Base-by-base conservation (phyloP, 768 basidiomycete species). In the Suillus hirtellus region DNA sequence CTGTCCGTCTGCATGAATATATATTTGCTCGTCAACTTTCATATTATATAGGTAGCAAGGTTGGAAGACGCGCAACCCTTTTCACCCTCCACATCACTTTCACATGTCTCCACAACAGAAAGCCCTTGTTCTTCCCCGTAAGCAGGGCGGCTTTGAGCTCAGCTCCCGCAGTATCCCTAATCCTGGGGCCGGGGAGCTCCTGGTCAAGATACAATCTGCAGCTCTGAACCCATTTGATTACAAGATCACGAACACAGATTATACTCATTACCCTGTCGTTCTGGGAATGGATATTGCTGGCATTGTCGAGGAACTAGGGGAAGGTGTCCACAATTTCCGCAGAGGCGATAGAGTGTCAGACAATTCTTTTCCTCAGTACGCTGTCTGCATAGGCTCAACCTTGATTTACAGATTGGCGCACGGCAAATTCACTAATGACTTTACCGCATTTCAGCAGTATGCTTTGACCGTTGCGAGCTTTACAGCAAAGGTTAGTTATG, bases 191-290 rank as follows among this genome's bases (percentile, higher is more conserved):
- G 77, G 77, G 8, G 73, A 84, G 64, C 62, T 84, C 12, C 72
- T 84, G 52, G 73, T 84, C 62, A 78, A 79, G 63, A 60, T 82
- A 49, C 67, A 77, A 42, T 66, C 80, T 0, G 67, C 72, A 4
- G 80, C 75, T 1, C 74, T 86, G 11, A 84, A 86, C 65, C 85
- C 84, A 5, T 66, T 79, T 43, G 82, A 79, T 69, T 84, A 79
- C 14, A 75, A 75, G 68, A 73, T 80, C 21, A 75, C 73, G 47
- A 60, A 69, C 50, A 64, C 65, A 49, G 79, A 76, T 4, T 66
- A 0, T 72, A 67, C 77, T 3, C 60, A 70, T 4, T 83, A 66
- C 65, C 82, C 79, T 5, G 70, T 70, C 11, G 27, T 79, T 21
- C 56, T 79, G 17, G 79, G 79, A 1, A 17, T 59, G 5, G 79